These are phyloP conservation scores for Rhynchosporium graminicola DNA, from an alignment of 2,329 filamentous ascomycete species.

Conservation along the genomic window DNA sequence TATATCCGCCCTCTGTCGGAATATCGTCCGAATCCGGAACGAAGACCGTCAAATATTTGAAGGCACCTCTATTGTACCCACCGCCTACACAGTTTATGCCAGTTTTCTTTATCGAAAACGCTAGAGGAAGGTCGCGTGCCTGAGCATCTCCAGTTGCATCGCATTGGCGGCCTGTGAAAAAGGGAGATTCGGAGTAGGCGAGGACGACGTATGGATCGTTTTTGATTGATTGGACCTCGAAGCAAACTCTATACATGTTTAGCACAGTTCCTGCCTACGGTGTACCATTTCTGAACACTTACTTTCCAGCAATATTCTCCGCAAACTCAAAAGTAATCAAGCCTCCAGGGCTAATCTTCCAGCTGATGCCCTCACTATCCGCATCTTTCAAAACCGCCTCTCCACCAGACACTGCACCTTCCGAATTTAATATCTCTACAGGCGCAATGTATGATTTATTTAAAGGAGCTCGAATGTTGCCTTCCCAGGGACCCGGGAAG, in stretches of 20 bases:
- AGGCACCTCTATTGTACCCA: slow-evolving; percentile 43
- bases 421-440: slow-evolving; percentile 39
- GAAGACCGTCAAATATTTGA: slow-evolving; percentile 45
- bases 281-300: slow-evolving; percentile 13
- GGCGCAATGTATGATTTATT: slow-evolving; percentile 43
- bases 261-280: not conserved
- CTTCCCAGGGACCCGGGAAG: slow-evolving; percentile 46
- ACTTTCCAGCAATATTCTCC: slow-evolving; percentile 47
- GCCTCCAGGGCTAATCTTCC: slow-evolving; percentile 37
- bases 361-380: slow-evolving; percentile 16
- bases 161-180: slow-evolving; percentile 40
- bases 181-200: slow-evolving; percentile 44
- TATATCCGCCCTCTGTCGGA: slow-evolving; percentile 27
- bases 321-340: slow-evolving; percentile 45
- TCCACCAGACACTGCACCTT: slow-evolving; percentile 39
- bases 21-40: slow-evolving; percentile 33
- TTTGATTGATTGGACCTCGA: slow-evolving; percentile 38
- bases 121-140: slow-evolving; percentile 41
- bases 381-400: slow-evolving; percentile 26
- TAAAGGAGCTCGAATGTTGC: slow-evolving; percentile 42
- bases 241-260: slow-evolving; percentile 39
- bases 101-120: slow-evolving; percentile 37
- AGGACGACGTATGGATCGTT: slow-evolving; percentile 41
- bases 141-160: slow-evolving; percentile 42
- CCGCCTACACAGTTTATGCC: slow-evolving; percentile 42